These are phyloP conservation scores for Prototheca wickerhamii DNA, from an alignment of 163 green algal genomes.

Conservation along the genomic window DNA sequence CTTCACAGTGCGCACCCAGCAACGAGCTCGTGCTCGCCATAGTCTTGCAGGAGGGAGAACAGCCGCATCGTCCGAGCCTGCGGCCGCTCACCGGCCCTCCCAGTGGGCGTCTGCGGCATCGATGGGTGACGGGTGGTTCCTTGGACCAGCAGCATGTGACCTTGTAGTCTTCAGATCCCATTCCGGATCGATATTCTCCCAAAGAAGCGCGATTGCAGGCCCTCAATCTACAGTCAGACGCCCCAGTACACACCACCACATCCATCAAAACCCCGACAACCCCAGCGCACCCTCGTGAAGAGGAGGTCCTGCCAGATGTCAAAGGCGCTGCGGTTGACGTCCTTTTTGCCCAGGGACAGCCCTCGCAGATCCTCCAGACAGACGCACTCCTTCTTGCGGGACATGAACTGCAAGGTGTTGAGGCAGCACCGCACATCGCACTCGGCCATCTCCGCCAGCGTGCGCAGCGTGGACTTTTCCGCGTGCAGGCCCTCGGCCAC, in stretches of 20 bases:
- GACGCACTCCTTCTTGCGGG: constrained; percentile 14
- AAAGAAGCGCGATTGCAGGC: no score
- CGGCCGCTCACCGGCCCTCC: constrained; percentile 10
- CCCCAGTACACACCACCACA: background rate
- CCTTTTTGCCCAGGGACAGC: constrained; percentile 52
- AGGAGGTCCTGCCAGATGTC: constrained; percentile 58
- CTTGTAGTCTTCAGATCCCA: no score
- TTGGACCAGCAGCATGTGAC: no score
- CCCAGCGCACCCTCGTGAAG: constrained; percentile 12
- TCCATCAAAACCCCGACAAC: background rate
- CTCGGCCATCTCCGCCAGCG: constrained; percentile 62
- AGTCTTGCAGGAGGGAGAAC: constrained; percentile 50
- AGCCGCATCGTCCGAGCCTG: constrained; percentile 24
- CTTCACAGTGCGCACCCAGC: constrained; percentile 15
- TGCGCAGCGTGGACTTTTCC: constrained; percentile 52
- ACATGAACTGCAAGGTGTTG: constrained; percentile 69
- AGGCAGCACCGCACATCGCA: constrained; percentile 86
- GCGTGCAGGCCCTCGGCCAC: constrained; percentile 26
- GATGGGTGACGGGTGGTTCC: no score
- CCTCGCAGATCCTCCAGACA: constrained; percentile 25
- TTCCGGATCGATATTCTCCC: no score
- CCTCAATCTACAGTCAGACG: background rate
- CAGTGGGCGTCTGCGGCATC: no score
- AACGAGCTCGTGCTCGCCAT: constrained; percentile 73
- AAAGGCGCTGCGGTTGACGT: constrained; percentile 55